Base-by-base conservation (phyloP, 2,329 filamentous ascomycete species). In the Colletotrichum euphorbiae region DNA sequence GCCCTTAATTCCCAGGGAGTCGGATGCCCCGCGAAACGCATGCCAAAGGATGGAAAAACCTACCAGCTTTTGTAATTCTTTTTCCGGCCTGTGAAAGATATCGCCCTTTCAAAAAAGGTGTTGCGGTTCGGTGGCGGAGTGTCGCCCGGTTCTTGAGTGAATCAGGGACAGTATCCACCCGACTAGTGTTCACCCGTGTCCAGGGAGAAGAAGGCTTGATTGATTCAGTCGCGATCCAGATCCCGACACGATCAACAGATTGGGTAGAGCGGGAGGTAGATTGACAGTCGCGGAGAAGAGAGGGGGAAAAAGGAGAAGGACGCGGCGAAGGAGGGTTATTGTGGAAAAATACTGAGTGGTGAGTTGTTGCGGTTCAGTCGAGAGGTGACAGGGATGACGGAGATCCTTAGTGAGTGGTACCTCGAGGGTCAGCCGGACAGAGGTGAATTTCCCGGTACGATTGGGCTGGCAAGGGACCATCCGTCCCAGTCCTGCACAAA, bases 341-440 rank as follows among this genome's bases (percentile, higher is more conserved):
- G 43, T 46, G 52, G 52, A 67, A 66, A 66, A 61, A 51, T 36
- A 56, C 57, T 51, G 24, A n/a, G 46, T 52, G 52, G 31, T 38
- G 17, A 36, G 12, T 36, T 24, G 55, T 61, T 54, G 50, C 19
- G 56, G 62, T 52, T 52, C 57, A 61, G 46, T 51, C 28, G 24
- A 40, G 40, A 33, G 38, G 43, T 56, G 51, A 57, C 64, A 51
- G 31, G 64, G 64, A 57, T 61, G 63, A 66, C 57, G 64, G 57
- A 60, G 33, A 24, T 50, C 33, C 36, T 57, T 58, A 36, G 36
- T 31, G 38, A 45, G 45, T 38, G 52, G 65, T 60, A 65, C 24
- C 33, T 64, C 11, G 40, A 52, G 65, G 36, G 61, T 68, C 65
- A 68, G 65, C 61, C 61, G 65, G 60, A 68, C 65, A 68, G 40